Evolutionary conservation across 768 basidiomycete genomes (phyloP).

Genomic region (Gelatoporia subvermispora): DNA sequence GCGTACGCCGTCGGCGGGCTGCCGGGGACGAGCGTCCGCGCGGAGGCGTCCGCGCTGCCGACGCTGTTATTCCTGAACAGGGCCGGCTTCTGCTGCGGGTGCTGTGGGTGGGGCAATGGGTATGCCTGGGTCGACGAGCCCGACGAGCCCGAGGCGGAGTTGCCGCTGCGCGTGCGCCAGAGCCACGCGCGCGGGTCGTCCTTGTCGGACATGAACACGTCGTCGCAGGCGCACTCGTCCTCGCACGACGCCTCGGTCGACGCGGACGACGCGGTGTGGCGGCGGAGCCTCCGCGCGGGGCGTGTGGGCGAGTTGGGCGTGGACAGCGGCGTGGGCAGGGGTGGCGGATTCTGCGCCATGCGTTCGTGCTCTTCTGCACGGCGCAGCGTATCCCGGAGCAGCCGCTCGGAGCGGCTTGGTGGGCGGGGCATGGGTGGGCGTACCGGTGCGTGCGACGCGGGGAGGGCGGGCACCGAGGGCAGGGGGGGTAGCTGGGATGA

Average conservation of each 20-base stretch:
- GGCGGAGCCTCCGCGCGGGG: conserved; percentile 21
- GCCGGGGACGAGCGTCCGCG: not conserved
- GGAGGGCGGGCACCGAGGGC: not conserved
- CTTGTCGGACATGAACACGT: not conserved
- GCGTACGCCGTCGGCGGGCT: conserved; percentile 8
- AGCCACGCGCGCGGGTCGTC: conserved; percentile 11
- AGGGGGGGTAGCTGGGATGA: conserved; percentile 11
- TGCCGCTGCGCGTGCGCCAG: conserved; percentile 11
- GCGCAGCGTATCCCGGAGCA: conserved; percentile 51
- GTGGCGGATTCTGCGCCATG: conserved; percentile 20
- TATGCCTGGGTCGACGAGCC: not conserved
- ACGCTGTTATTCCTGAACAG: not conserved
- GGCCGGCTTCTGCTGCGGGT: not conserved
- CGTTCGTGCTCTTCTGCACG: conserved; percentile 43
- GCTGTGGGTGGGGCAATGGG: conserved; percentile 2
- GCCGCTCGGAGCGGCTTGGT: conserved; percentile 48
- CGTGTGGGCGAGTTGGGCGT: not conserved
- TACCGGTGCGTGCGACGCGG: not conserved
- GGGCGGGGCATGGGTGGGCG: conserved; percentile 32
- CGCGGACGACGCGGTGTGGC: conserved; percentile 20
- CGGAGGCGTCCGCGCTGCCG: not conserved
- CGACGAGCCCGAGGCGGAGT: conserved; percentile 13
- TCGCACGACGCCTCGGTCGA: conserved; percentile 20
- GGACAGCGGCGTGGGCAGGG: conserved; percentile 12
- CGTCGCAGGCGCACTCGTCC: conserved; percentile 6